A percentile compares a stretch with the other conserved stretches of the same genome.
These are phyloP conservation scores for Ophiorrhiza pumila DNA, from an alignment of 257 asterid species.

Conservation along the genomic window DNA sequence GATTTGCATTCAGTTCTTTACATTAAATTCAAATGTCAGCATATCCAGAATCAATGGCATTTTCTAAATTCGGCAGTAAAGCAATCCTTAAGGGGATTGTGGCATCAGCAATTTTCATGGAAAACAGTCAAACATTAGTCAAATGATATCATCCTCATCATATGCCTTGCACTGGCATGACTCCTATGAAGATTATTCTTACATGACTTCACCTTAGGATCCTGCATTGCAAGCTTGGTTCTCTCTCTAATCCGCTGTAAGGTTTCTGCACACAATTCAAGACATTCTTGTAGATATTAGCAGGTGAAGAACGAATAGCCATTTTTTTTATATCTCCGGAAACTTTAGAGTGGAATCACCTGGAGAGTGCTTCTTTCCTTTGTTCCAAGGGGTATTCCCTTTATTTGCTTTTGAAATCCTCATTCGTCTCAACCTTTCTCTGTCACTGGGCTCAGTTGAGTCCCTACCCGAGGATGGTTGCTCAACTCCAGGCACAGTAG, in stretches of 20 bases:
- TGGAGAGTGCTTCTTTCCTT: constrained; percentile 88
- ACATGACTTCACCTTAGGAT: constrained; percentile 99
- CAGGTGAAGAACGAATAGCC: constrained; percentile 8
- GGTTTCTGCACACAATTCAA: constrained; percentile 59
- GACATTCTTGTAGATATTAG: background rate
- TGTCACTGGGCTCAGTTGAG: constrained; percentile 46
- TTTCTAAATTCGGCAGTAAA: background rate
- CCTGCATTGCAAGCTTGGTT: constrained; percentile 93
- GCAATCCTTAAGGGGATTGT: background rate
- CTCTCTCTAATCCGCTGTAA: constrained; percentile 71
- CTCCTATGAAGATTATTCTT: constrained; percentile 34
- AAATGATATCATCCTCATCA: constrained; percentile 9
- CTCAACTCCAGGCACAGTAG: constrained; percentile 28
- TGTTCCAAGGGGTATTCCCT: constrained; percentile 95
- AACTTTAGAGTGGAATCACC: constrained; percentile 37
- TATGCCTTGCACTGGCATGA: constrained; percentile 10
- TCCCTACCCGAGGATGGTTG: constrained; percentile 45
- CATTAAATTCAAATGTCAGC: background rate
- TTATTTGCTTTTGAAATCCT: constrained; percentile 92
- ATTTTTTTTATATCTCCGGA: background rate
- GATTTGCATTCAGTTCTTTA: background rate
- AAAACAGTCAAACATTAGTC: background rate
- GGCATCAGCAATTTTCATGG: background rate
- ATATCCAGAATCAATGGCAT: background rate
- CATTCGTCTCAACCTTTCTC: constrained; percentile 82